phyloP scores from a whole-genome alignment of 306 rosid genomes.

The Crataegus laevigata region DNA sequence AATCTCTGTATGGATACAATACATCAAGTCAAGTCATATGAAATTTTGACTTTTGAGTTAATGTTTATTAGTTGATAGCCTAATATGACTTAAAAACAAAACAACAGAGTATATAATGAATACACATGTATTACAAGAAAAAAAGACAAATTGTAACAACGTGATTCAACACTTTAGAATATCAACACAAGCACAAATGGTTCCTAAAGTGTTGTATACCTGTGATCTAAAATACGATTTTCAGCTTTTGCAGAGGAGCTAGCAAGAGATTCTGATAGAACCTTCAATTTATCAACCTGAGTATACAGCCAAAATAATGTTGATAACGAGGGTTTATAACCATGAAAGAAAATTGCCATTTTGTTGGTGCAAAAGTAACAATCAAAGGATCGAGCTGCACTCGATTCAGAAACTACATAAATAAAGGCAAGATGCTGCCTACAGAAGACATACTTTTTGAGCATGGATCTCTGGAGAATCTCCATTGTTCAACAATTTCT shows the following conservation, averaged over 20 bases:
- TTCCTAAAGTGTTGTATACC: constrained; percentile 36
- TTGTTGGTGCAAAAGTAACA: not conserved
- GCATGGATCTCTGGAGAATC: constrained; percentile 81
- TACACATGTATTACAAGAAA: not conserved
- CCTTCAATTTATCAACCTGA: constrained; percentile 95
- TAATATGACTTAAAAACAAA: not conserved
- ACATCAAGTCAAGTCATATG: not conserved
- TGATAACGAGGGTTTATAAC: not conserved
- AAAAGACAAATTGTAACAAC: not conserved
- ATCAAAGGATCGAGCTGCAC: not conserved
- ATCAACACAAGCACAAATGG: not conserved
- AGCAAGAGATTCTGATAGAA: constrained; percentile 83
- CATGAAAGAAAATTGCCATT: not conserved
- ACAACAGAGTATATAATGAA: not conserved
- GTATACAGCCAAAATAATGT: constrained; percentile 10
- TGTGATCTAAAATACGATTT: constrained; percentile 85
- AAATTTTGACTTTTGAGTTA: not conserved
- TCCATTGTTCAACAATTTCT: constrained; percentile 56
- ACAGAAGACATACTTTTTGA: constrained; percentile 56
- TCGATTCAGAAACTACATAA: not conserved
- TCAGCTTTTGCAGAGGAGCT: constrained; percentile 87
- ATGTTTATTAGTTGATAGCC: not conserved
- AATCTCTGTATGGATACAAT: not conserved
- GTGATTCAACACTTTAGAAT: not conserved
- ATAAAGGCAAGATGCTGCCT: not conserved